Conservation (phyloP, 306 rosid species). For the Fagus crenata region DNA sequence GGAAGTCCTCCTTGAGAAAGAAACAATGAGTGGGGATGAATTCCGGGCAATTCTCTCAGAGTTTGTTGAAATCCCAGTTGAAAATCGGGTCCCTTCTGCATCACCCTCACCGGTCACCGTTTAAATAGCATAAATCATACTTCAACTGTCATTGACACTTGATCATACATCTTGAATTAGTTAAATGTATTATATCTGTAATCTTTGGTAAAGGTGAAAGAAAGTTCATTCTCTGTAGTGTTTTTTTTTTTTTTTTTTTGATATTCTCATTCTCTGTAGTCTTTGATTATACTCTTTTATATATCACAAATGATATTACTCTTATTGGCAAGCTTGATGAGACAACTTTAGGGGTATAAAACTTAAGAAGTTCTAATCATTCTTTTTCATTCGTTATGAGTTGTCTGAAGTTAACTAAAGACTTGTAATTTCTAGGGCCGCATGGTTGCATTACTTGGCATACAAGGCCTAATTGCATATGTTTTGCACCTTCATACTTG, state of each 20-base stretch:
- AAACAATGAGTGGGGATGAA: conserved; percentile 84
- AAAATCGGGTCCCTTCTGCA: conserved; percentile 71
- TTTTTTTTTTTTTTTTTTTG: neutral
- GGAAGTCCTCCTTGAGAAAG: conserved; percentile 91
- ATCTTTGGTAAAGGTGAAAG: conserved; percentile 18
- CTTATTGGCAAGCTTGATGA: too few relatives aligned
- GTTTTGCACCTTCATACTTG: too few relatives aligned
- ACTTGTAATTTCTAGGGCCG: too few relatives aligned
- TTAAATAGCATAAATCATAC: conserved; percentile 40
- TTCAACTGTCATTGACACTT: conserved; percentile 32
- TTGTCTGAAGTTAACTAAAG: too few relatives aligned
- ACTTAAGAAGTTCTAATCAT: too few relatives aligned
- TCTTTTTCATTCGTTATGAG: too few relatives aligned
- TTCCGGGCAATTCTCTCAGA: conserved; percentile 88
- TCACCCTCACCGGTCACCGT: conserved; percentile 70
- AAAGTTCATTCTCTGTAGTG: neutral
- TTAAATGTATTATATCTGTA: conserved; percentile 47
- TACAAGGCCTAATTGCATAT: too few relatives aligned
- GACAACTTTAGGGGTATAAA: too few relatives aligned
- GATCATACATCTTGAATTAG: conserved; percentile 20
- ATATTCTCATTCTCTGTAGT: too few relatives aligned
- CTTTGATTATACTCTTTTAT: too few relatives aligned
- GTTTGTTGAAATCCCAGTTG: conserved; percentile 81
- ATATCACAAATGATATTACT: too few relatives aligned
- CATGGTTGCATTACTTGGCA: too few relatives aligned